phyloP scores from a whole-genome alignment of 495 filamentous ascomycete species.

The Pseudoneurospora amorphoporcata region DNA sequence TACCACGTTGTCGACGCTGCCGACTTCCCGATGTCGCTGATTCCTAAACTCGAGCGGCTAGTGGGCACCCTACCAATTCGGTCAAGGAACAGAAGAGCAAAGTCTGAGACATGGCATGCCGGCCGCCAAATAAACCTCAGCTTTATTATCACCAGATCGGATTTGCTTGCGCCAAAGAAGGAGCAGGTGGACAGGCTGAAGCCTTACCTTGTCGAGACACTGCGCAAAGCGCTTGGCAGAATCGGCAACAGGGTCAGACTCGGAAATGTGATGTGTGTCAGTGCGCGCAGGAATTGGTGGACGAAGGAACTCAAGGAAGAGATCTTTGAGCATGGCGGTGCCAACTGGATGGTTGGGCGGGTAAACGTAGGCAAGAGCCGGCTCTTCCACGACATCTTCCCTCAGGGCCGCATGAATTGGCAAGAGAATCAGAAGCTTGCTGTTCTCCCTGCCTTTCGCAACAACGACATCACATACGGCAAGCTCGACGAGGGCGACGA shows the following conservation, averaged over 20 bases:
- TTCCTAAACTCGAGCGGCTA: slow-evolving; percentile 45
- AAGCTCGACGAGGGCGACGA: slow-evolving; percentile 7
- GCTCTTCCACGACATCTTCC: slow-evolving; percentile 75
- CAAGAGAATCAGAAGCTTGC: slow-evolving; percentile 24
- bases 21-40: slow-evolving; percentile 87
- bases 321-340: slow-evolving; percentile 69
- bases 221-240: slow-evolving; percentile 61
- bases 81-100: slow-evolving; percentile 64
- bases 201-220: slow-evolving; percentile 63
- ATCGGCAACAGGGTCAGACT: slow-evolving; percentile 53
- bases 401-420: slow-evolving; percentile 57
- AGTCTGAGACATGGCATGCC: slow-evolving; percentile 47
- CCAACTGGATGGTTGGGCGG: slow-evolving; percentile 96
- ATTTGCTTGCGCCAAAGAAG: slow-evolving; percentile 72
- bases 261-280: slow-evolving; percentile 77
- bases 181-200: slow-evolving; percentile 71
- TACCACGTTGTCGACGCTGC: slow-evolving; percentile 98
- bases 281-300: slow-evolving; percentile 79
- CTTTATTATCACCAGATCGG: slow-evolving; percentile 83
- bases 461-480: neutral
- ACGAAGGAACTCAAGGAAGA: slow-evolving; percentile 75
- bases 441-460: slow-evolving; percentile 16
- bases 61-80: slow-evolving; percentile 57
- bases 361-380: slow-evolving; percentile 95
- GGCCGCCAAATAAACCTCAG: slow-evolving; percentile 59